Evolutionary conservation across 306 rosid genomes (phyloP).

Genomic region (Cicer pinnatifidum): DNA sequence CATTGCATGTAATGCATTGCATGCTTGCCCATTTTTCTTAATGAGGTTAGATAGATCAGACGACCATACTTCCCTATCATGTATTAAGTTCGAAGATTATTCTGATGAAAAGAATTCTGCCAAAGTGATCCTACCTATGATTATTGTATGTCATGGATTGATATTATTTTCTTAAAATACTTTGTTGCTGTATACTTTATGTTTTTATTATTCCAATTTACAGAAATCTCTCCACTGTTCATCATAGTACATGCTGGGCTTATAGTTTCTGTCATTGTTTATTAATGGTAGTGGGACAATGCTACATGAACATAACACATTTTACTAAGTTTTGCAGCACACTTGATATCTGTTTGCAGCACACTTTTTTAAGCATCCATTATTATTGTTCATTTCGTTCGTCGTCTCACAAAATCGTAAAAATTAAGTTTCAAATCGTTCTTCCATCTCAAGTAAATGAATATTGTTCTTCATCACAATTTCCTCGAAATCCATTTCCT

Average conservation of each 20-base stretch:
- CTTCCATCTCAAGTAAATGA: no score
- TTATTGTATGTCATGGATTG: conserved; percentile 13
- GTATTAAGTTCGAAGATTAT: neutral
- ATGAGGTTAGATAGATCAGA: neutral
- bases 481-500: no score
- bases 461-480: no score
- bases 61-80: neutral
- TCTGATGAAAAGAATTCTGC: conserved; percentile 12
- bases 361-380: no score
- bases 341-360: neutral
- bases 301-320: conserved; percentile 7
- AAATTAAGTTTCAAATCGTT: no score
- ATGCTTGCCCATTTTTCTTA: neutral
- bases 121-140: neutral
- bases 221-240: conserved; percentile 10
- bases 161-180: conserved; percentile 18
- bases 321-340: neutral
- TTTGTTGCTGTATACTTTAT: neutral
- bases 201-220: neutral
- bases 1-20: neutral
- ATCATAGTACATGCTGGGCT: conserved; percentile 4
- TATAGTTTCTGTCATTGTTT: conserved; percentile 11
- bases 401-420: no score
- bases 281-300: conserved; percentile 3
- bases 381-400: no score